Evolutionary conservation across 495 filamentous ascomycete species (phyloP).

Genomic region (Apiosordaria backusii): DNA sequence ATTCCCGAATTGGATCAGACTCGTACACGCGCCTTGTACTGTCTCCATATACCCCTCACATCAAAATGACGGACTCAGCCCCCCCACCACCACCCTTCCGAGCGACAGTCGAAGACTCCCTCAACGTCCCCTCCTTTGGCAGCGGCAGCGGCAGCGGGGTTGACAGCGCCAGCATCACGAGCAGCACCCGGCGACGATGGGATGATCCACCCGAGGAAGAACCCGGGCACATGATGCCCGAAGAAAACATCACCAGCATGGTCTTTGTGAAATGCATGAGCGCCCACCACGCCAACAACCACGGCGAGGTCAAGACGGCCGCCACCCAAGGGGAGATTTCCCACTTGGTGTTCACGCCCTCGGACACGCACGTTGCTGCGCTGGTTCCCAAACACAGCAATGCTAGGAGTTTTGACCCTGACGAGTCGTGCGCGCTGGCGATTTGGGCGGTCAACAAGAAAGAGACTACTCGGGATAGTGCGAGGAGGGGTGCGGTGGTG

Average conservation of each 20-base stretch:
- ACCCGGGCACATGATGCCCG: neutral
- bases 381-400: constrained; percentile 5
- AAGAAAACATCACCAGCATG: constrained; percentile 18
- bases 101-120: constrained; percentile 8
- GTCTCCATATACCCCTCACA: neutral
- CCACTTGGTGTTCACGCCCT: constrained; percentile 17
- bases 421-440: constrained; percentile 5
- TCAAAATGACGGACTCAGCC: neutral
- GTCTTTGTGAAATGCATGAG: constrained; percentile 14
- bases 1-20: no score
- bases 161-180: constrained; percentile 11
- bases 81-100: constrained; percentile 14
- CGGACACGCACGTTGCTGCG: constrained; percentile 18
- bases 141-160: neutral
- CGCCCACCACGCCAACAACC: neutral
- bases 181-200: constrained; percentile 18
- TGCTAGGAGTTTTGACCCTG: neutral
- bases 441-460: constrained; percentile 9
- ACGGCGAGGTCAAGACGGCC: neutral
- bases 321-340: constrained; percentile 14
- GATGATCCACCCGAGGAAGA: constrained; percentile 28
- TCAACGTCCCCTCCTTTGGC: neutral
- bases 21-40: neutral
- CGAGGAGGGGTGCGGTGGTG: no score
- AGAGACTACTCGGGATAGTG: no score